phyloP scores from a whole-genome alignment of 2,329 filamentous ascomycete species.

The Aspergillus flavus region DNA sequence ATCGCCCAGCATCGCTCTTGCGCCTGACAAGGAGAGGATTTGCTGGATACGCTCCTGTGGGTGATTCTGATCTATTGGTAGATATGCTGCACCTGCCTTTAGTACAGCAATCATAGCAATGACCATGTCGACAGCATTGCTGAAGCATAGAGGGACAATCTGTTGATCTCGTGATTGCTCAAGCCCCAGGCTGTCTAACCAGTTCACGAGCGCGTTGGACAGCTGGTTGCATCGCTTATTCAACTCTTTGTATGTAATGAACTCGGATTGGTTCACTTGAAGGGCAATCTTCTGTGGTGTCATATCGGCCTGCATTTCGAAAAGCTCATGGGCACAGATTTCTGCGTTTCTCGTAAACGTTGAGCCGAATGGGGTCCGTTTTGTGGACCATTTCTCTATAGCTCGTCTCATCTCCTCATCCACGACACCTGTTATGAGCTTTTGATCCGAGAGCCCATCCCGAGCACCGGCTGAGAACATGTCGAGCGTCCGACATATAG shows the following conservation, averaged over 20 bases:
- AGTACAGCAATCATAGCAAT: background rate
- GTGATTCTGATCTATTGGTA: background rate
- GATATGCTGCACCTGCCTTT: background rate
- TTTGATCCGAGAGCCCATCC: background rate
- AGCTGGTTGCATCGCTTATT: background rate
- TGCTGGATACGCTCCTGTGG: background rate
- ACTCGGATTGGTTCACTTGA: background rate
- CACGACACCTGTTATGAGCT: background rate
- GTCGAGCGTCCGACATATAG: background rate
- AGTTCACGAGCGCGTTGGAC: background rate
- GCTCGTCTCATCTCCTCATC: background rate
- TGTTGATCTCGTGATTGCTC: background rate
- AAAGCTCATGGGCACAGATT: background rate
- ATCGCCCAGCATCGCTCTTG: background rate
- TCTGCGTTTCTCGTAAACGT: too few species aligned
- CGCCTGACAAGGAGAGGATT: background rate
- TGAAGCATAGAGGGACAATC: background rate
- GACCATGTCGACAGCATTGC: background rate
- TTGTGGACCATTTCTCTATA: background rate
- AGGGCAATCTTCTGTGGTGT: background rate
- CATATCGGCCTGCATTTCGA: background rate
- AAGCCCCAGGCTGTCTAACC: background rate
- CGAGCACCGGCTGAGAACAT: background rate
- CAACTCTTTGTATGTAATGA: background rate
- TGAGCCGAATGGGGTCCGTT: background rate